Conservation (phyloP, 2,329 filamentous ascomycete species). For the Trichophyton equinum region DNA sequence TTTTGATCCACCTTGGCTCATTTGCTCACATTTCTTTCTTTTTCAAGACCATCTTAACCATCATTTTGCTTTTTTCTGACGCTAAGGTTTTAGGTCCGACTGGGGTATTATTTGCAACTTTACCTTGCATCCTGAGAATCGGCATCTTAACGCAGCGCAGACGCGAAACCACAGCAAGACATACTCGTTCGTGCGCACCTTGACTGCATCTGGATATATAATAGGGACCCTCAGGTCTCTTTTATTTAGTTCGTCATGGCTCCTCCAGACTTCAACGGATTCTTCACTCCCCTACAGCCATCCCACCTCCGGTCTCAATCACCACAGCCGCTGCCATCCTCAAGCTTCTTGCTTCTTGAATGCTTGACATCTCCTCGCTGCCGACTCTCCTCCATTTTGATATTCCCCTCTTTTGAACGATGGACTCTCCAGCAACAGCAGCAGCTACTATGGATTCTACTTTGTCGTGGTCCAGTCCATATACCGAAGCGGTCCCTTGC, state of each 20-base stretch:
- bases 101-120: conserved; percentile 5
- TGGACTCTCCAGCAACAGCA: not conserved
- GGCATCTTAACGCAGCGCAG: conserved; percentile 3
- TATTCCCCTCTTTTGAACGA: not conserved
- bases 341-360: not conserved
- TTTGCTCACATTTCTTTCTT: conserved; percentile 1
- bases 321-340: not conserved
- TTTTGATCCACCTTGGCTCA: conserved; percentile 4
- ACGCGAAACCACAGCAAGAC: conserved; percentile 1
- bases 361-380: not conserved
- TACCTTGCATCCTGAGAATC: conserved; percentile 2
- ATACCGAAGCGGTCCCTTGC: not conserved
- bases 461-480: not conserved
- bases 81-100: conserved; percentile 2
- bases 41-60: not conserved
- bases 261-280: not conserved
- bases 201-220: conserved; percentile 3
- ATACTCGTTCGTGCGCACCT: conserved; percentile 1
- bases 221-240: conserved; percentile 4
- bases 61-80: conserved; percentile 2
- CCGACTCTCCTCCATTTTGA: not conserved
- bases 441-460: not conserved
- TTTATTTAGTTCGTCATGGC: conserved; percentile 4
- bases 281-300: not conserved
- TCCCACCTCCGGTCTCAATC: conserved; percentile 1